Percentiles rank a stretch among this genome's conserved stretches.
phyloP scores from a whole-genome alignment of 768 basidiomycete genomes.

The Butyriboletus loyo region DNA sequence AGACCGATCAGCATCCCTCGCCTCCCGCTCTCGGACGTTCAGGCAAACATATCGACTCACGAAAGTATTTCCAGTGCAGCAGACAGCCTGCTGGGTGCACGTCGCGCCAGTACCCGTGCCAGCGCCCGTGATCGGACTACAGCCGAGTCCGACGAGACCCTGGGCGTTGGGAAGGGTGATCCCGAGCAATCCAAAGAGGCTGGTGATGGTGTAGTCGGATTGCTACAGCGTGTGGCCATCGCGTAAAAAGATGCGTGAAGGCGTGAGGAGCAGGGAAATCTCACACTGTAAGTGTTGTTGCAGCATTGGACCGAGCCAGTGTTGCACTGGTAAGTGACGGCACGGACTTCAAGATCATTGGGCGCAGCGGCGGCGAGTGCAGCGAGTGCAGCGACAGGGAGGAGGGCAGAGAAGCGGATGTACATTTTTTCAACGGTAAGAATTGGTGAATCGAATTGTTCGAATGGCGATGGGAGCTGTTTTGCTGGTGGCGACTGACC shows the following conservation, averaged over 20 bases:
- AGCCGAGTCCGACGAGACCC: conserved; percentile 7
- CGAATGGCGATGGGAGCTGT: neutral
- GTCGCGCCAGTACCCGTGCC: neutral
- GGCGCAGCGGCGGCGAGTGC: conserved; percentile 4
- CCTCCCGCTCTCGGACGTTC: no score
- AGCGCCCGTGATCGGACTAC: neutral
- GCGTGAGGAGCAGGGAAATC: neutral
- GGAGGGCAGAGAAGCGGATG: conserved; percentile 1
- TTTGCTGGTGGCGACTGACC: neutral
- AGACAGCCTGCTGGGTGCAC: conserved; percentile 16
- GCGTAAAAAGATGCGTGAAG: neutral
- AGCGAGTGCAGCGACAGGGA: conserved; percentile 10
- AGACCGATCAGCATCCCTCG: neutral
- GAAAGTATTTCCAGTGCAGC: conserved; percentile 11
- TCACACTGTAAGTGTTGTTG: neutral
- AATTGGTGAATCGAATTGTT: neutral
- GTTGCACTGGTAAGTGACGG: neutral
- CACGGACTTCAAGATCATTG: neutral
- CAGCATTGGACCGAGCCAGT: conserved; percentile 15
- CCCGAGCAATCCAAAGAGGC: neutral
- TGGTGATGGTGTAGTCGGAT: no score
- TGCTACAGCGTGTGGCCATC: neutral
- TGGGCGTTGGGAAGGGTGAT: neutral
- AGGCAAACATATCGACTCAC: neutral
- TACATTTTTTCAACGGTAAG: conserved; percentile 1